Conservation (phyloP, 2,329 filamentous ascomycete species). For the Beauveria scarabaeidicola region DNA sequence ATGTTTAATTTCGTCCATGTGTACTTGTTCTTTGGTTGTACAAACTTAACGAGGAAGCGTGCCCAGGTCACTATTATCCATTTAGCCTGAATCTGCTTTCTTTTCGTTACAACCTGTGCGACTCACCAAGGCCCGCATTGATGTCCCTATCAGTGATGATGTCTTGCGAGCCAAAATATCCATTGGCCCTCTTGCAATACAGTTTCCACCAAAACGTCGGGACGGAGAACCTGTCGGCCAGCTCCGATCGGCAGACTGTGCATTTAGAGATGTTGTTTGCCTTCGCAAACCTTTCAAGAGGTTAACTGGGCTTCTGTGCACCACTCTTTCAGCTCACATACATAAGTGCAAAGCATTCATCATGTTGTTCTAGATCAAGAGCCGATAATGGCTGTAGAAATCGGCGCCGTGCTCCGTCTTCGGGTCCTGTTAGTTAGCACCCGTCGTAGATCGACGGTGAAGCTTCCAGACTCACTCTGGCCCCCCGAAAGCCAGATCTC, state of each 20-base stretch:
- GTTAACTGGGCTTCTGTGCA: not conserved
- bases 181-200: slow-evolving; percentile 9
- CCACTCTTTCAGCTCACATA: not conserved
- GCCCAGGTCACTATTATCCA: slow-evolving; percentile 23
- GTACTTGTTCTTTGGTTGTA: slow-evolving; percentile 18
- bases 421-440: not conserved
- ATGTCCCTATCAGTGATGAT: slow-evolving; percentile 11
- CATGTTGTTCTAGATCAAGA: not conserved
- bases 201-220: slow-evolving; percentile 11
- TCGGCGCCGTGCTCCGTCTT: not conserved
- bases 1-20: slow-evolving; percentile 28
- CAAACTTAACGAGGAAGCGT: slow-evolving; percentile 23
- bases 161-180: slow-evolving; percentile 14
- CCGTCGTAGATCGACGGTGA: not conserved
- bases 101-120: too few relatives aligned
- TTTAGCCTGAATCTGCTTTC: not conserved
- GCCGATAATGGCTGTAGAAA: not conserved
- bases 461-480: not conserved
- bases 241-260: not conserved
- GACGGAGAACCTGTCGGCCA: slow-evolving; percentile 1
- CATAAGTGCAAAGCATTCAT: not conserved
- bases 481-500: not conserved
- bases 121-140: slow-evolving; percentile 16
- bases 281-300: not conserved
- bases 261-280: not conserved